Evolutionary conservation across 2,329 filamentous ascomycete genomes (phyloP).

Genomic region (Venturia pyrina): DNA sequence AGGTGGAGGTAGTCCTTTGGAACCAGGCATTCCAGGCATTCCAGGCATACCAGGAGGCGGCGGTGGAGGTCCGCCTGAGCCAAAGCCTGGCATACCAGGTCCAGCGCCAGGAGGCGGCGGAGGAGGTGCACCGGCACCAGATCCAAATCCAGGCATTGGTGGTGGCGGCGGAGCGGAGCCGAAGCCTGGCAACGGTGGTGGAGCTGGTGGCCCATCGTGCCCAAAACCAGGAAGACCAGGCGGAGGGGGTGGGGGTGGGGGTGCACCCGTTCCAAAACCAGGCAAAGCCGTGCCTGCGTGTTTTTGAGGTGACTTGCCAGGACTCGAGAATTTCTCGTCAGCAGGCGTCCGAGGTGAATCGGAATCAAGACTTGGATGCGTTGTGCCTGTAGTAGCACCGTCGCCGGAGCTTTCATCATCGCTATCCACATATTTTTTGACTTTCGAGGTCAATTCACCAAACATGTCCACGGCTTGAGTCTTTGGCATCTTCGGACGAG

Average conservation of each 20-base stretch:
- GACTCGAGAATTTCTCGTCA: conserved; percentile 46
- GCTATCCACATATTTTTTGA: conserved; percentile 62
- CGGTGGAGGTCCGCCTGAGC: conserved; percentile 30
- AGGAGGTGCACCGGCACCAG: conserved; percentile 29
- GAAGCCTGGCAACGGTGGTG: conserved; percentile 33
- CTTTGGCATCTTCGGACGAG: conserved; percentile 47
- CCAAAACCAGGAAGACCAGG: conserved; percentile 19
- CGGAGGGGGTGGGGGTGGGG: conserved; percentile 20
- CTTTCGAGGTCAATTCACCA: conserved; percentile 64
- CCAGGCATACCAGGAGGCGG: conserved; percentile 27
- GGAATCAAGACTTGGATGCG: conserved; percentile 64
- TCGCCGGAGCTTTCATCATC: conserved; percentile 59
- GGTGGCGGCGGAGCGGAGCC: conserved; percentile 31
- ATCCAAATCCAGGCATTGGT: conserved; percentile 32
- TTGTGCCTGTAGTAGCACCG: conserved; percentile 62
- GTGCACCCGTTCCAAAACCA: conserved; percentile 33
- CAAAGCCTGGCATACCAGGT: conserved; percentile 30
- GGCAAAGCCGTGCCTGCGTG: conserved; percentile 19
- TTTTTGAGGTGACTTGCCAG: conserved; percentile 16
- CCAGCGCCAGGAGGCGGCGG: conserved; percentile 34
- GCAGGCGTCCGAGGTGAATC: conserved; percentile 57
- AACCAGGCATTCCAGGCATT: conserved; percentile 24
- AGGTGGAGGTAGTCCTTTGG: conserved; percentile 46
- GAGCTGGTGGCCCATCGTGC: conserved; percentile 25
- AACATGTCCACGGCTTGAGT: conserved; percentile 57